A percentile compares a stretch with the other conserved stretches of the same genome.
These are phyloP conservation scores for Nakazawaea ambrosiae DNA, from an alignment of 805 yeast species.

Conservation along the genomic window DNA sequence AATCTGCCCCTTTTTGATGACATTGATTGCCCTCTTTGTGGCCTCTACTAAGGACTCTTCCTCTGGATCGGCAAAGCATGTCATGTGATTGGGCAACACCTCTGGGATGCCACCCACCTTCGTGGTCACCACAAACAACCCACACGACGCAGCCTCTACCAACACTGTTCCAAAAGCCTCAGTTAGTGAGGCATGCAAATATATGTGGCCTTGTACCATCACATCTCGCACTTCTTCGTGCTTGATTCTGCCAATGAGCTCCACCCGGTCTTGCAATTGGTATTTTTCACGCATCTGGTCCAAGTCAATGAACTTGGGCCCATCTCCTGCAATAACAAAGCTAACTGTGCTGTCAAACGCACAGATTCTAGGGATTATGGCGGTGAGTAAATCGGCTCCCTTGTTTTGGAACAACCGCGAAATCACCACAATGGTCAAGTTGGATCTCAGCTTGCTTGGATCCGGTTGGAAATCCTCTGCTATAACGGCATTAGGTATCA, in stretches of 20 bases:
- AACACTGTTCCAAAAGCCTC: conserved; percentile 98
- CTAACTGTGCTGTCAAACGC: conserved; percentile 51
- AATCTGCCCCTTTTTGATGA: conserved; percentile 47
- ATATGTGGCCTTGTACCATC: conserved; percentile 90
- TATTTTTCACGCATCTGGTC: conserved; percentile 92
- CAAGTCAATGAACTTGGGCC: conserved; percentile 88
- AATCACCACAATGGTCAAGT: conserved; percentile 80
- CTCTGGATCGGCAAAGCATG: conserved; percentile 82
- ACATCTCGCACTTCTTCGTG: conserved; percentile 93
- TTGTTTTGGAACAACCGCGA: conserved; percentile 92
- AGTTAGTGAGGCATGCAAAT: conserved; percentile 86
- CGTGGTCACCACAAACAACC: conserved; percentile 87
- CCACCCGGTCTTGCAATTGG: conserved; percentile 81
- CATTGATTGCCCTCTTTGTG: conserved; percentile 60
- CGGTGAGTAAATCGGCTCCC: conserved; percentile 85
- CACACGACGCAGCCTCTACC: conserved; percentile 97
- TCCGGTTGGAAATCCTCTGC: conserved; percentile 68
- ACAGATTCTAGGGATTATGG: conserved; percentile 82
- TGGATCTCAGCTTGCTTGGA: conserved; percentile 10
- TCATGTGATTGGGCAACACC: conserved; percentile 89
- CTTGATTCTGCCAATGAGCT: conserved; percentile 75
- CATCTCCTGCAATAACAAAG: conserved; percentile 92
- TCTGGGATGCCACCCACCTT: conserved; percentile 98
- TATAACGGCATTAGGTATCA: conserved; percentile 94
- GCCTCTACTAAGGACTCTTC: conserved; percentile 75